Conservation (phyloP, 2,329 filamentous ascomycete genomes). For the Stagonosporopsis cucurbitacearum region DNA sequence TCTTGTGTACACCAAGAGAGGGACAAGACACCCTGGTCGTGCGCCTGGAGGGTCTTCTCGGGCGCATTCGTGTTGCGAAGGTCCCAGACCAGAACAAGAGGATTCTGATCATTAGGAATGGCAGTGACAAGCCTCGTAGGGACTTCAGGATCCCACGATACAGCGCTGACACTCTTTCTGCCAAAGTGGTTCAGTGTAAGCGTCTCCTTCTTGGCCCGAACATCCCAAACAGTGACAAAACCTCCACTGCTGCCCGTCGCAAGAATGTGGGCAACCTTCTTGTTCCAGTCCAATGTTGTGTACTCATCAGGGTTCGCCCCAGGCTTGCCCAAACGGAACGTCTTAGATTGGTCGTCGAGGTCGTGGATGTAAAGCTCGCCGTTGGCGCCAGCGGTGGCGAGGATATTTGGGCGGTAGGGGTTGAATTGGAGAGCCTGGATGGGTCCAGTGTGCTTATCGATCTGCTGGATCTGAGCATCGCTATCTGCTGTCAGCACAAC, state of each 20-base stretch:
- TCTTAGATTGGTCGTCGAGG: slow-evolving; percentile 84
- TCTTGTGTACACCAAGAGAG: slow-evolving; percentile 96
- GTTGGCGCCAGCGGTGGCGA: slow-evolving; percentile 91
- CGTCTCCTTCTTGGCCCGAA: slow-evolving; percentile 97
- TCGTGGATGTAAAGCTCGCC: slow-evolving; percentile 97
- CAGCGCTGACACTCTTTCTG: slow-evolving; percentile 90
- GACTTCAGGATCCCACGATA: slow-evolving; percentile 95
- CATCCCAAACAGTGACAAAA: slow-evolving; percentile 97
- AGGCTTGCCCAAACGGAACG: slow-evolving; percentile 85
- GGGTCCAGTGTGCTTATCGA: slow-evolving; percentile 86
- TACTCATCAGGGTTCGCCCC: slow-evolving; percentile 93
- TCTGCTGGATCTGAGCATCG: slow-evolving; percentile 84
- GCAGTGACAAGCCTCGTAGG: slow-evolving; percentile 92
- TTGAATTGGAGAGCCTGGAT: slow-evolving; percentile 98
- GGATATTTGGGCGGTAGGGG: slow-evolving; percentile 84
- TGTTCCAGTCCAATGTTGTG: slow-evolving; percentile 97
- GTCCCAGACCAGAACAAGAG: slow-evolving; percentile 92
- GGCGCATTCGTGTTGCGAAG: slow-evolving; percentile 94
- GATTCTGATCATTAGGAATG: slow-evolving; percentile 85
- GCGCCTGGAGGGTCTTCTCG: slow-evolving; percentile 85
- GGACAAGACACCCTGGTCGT: slow-evolving; percentile 91
- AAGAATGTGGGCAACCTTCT: slow-evolving; percentile 94
- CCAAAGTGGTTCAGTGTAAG: slow-evolving; percentile 89
- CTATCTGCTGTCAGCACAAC: slow-evolving; percentile 47
- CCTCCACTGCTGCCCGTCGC: slow-evolving; percentile 92